Conservation (phyloP, 148 eudicot genomes). For the Fagopyrum homotropicum region DNA sequence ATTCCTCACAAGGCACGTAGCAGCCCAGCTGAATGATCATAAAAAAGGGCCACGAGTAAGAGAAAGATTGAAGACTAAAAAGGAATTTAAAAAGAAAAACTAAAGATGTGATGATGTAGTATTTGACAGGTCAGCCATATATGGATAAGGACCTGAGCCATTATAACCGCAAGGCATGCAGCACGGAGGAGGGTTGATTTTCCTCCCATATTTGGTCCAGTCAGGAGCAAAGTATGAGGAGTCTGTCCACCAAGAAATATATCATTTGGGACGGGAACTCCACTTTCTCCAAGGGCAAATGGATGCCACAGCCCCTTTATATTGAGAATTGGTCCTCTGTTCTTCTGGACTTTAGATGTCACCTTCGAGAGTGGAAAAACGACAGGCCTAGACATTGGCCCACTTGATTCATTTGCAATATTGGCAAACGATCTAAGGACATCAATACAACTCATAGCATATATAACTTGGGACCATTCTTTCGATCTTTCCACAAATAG, state of each 20-base stretch:
- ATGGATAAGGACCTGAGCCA: constrained; percentile 68
- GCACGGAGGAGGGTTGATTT: constrained; percentile 96
- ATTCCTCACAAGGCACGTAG: constrained; percentile 80
- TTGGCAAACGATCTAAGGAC: constrained; percentile 88
- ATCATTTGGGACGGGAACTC: constrained; percentile 88
- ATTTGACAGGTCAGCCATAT: constrained; percentile 23
- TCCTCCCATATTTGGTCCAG: constrained; percentile 99
- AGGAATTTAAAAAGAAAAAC: constrained; percentile 5
- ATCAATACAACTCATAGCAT: constrained; percentile 61
- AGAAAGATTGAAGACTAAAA: constrained; percentile 7
- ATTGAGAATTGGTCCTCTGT: constrained; percentile 52
- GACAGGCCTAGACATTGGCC: constrained; percentile 70
- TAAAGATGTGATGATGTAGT: background rate
- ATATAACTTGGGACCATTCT: constrained; percentile 72
- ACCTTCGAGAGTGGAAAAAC: constrained; percentile 47
- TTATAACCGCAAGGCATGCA: constrained; percentile 74
- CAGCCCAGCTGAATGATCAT: constrained; percentile 70
- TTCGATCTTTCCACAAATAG: constrained; percentile 67
- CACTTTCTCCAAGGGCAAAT: constrained; percentile 69
- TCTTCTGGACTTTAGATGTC: constrained; percentile 21
- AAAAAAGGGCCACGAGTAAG: background rate
- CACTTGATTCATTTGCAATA: constrained; percentile 49
- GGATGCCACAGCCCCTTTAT: constrained; percentile 95
- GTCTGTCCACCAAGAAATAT: constrained; percentile 55
- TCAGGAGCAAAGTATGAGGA: constrained; percentile 80